Conservation (phyloP, 83 land plant genomes). For the Thuja plicata region DNA sequence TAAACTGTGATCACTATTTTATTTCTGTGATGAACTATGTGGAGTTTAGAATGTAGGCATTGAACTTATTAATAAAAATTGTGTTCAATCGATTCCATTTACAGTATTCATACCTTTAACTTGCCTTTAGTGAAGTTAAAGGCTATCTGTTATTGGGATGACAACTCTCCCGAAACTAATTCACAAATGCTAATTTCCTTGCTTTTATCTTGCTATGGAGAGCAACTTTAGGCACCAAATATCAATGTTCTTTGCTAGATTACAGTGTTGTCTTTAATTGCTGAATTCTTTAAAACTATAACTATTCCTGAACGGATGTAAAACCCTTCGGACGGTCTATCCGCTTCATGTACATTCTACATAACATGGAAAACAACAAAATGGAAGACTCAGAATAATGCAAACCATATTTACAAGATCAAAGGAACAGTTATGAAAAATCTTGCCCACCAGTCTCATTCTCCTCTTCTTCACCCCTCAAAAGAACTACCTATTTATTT, state of each 20-base stretch:
- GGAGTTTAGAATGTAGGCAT: background rate
- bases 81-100: background rate
- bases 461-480: too few relatives aligned
- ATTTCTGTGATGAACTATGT: background rate
- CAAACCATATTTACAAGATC: background rate
- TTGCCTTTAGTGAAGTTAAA: background rate
- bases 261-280: conserved; percentile 17
- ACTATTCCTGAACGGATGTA: conserved; percentile 35
- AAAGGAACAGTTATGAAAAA: too few relatives aligned
- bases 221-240: background rate
- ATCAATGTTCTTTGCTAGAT: conserved; percentile 1
- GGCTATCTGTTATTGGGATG: background rate
- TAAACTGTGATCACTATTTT: background rate
- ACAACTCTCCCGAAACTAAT: background rate
- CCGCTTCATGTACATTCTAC: conserved; percentile 34
- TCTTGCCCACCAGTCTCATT: too few relatives aligned
- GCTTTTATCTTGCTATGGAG: background rate
- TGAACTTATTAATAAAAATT: too few relatives aligned
- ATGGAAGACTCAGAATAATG: background rate
- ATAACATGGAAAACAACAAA: background rate
- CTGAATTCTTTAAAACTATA: conserved; percentile 24
- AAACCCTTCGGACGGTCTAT: conserved; percentile 23
- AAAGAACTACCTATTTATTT: too few relatives aligned
- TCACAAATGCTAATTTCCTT: background rate
- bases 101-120: background rate